Evolutionary conservation across 2,329 filamentous ascomycete species (phyloP), one percentile per base, ranked within the genome.

Genomic region (Verticillium klebahnii): DNA sequence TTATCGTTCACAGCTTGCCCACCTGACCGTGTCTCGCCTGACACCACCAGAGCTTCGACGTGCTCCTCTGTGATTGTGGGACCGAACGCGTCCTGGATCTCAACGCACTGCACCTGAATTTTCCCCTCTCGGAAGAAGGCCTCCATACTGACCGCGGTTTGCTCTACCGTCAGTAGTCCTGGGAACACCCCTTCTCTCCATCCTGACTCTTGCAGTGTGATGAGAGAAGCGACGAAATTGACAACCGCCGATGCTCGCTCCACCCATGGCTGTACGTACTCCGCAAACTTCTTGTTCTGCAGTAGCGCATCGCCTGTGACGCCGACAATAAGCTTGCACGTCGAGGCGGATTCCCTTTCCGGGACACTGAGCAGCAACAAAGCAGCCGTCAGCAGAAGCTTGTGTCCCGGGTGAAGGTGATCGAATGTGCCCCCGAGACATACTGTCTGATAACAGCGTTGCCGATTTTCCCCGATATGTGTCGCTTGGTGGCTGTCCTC

Each of bases 351-450:
- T 36, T 71, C 68, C 36, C 75, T 69, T 52, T 75, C 67, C 0
- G 80, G 78, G 1, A 85, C 80, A 62, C 85, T 84, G 61, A 90
- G 81, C 17, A 92, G 82, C 61, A 97, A 85, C 0, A 89, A 85
- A 0, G 90, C 91, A 64, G 93, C 93, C n/a, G 93, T 93, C 23
- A 99, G 85, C 23, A 99, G 84, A n/a, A 98, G 82, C 77, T 98
- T 99, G 79, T 99, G 95, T 6, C 95, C 95, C 4, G 91, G 88
- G 72, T 99, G 95, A 25, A 99, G 84, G 75, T 98, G 93, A 74
- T 99, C 95, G 76, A 98, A 99, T 0, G 95, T 99, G 11, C 95
- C 95, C 34, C 94, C 95, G 14, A 98, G 85, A 59, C 89, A 91
- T 58, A 96, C 89, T 2, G 66, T 70, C 3, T 64, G 62, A 63